phyloP scores from a whole-genome alignment of 306 rosid genomes.

The Citrullus amarus region DNA sequence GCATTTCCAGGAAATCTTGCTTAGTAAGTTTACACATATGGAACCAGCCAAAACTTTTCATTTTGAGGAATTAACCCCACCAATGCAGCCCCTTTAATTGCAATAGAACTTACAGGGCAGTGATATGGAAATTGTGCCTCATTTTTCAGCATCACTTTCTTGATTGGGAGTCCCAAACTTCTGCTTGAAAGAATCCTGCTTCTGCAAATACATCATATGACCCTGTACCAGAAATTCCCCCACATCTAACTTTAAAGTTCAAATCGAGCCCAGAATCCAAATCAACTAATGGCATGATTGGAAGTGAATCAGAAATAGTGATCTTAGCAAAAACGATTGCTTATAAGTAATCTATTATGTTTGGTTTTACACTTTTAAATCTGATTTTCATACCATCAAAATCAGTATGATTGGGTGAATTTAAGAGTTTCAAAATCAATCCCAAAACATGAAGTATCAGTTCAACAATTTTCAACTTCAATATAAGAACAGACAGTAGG shows the following conservation, averaged over 20 bases:
- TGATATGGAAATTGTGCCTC: not conserved
- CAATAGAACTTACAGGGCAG: not conserved
- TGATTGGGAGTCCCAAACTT: slow-evolving; percentile 32
- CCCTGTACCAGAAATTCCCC: slow-evolving; percentile 27
- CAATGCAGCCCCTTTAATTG: not conserved
- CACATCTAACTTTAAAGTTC: not conserved
- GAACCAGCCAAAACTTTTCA: not conserved
- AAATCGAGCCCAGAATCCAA: not conserved
- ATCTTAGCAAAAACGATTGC: no score
- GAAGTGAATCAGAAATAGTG: no score
- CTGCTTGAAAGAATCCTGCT: slow-evolving; percentile 69
- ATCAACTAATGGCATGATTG: no score
- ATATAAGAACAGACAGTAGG: not conserved
- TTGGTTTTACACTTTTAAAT: no score
- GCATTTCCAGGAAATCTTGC: not conserved
- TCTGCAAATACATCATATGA: slow-evolving; percentile 76
- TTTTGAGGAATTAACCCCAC: not conserved
- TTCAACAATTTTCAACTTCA: not conserved
- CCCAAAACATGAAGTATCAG: not conserved
- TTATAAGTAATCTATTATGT: no score
- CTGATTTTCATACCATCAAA: no score
- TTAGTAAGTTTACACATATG: not conserved
- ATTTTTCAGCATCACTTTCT: slow-evolving; percentile 8
- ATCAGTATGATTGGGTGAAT: no score
- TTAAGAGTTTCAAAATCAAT: no score